Conservation (phyloP, 176 grass and related monocot species). For the Carex littledalei region DNA sequence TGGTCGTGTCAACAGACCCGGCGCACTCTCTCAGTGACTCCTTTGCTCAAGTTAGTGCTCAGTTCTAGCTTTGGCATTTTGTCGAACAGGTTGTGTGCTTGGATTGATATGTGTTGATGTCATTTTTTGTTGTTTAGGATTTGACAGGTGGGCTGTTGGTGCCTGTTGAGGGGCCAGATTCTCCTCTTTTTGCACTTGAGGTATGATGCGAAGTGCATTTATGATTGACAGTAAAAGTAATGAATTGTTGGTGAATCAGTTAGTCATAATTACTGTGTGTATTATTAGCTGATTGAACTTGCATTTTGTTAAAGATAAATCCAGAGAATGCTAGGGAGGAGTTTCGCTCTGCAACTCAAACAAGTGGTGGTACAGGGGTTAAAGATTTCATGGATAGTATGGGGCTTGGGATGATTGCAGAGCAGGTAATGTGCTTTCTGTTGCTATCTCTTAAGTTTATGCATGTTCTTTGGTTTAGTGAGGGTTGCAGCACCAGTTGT, state of each 20-base stretch:
- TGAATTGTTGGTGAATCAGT: background rate
- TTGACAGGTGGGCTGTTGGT: slow-evolving; percentile 68
- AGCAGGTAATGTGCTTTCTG: slow-evolving; percentile 51
- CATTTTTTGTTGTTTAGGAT: slow-evolving; percentile 46
- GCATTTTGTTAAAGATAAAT: slow-evolving; percentile 58
- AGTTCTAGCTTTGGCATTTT: background rate
- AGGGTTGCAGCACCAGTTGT: background rate
- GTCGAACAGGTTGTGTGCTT: background rate
- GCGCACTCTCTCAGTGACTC: slow-evolving; percentile 92
- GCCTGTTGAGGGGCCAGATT: slow-evolving; percentile 62
- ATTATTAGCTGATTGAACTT: background rate
- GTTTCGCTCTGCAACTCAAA: slow-evolving; percentile 63
- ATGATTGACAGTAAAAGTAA: background rate
- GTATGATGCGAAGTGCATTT: slow-evolving; percentile 23
- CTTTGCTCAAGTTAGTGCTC: slow-evolving; percentile 45
- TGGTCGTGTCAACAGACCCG: slow-evolving; percentile 81
- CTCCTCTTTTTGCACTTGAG: slow-evolving; percentile 77
- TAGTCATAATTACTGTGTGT: background rate
- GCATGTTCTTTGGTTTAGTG: slow-evolving; percentile 5
- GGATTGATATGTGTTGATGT: background rate
- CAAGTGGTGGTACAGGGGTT: slow-evolving; percentile 68
- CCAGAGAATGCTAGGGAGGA: slow-evolving; percentile 90
- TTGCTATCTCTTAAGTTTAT: background rate
- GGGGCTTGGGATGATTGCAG: slow-evolving; percentile 79
- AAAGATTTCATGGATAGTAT: slow-evolving; percentile 99